Evolutionary conservation across 2,329 filamentous ascomycete genomes (phyloP).

Genomic region (Paecilomyces niveus): DNA sequence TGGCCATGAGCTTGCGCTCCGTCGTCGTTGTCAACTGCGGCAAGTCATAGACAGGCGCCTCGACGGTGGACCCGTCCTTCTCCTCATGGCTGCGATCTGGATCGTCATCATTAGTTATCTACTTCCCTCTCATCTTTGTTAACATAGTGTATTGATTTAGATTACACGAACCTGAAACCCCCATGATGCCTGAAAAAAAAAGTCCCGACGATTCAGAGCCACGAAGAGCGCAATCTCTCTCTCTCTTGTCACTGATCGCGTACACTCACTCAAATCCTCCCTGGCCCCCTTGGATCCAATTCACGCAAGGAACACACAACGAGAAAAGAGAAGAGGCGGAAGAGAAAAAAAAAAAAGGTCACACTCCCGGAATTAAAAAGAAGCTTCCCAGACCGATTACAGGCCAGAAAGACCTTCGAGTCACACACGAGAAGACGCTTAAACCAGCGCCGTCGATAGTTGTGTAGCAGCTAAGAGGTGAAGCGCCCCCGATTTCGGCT

Average conservation of each 20-base stretch:
- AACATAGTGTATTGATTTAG: not conserved
- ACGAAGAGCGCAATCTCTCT: not conserved
- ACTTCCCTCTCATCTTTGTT: no score
- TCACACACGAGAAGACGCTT: not conserved
- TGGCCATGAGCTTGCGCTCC: conserved; percentile 59
- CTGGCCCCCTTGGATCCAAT: not conserved
- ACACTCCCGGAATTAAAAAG: not conserved
- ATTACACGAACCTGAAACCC: not conserved
- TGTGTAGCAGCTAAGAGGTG: not conserved
- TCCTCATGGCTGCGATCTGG: not conserved
- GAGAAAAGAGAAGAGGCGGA: not conserved
- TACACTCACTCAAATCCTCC: not conserved
- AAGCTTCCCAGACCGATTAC: not conserved
- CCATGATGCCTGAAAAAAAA: not conserved
- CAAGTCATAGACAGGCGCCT: not conserved
- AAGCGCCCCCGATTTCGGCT: not conserved
- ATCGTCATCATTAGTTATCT: not conserved
- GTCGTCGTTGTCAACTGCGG: conserved; percentile 27
- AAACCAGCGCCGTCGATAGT: not conserved
- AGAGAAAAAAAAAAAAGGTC: not conserved
- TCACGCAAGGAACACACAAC: not conserved
- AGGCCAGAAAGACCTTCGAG: not conserved
- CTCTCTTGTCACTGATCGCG: not conserved
- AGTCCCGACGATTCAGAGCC: no score
- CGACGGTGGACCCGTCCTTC: not conserved